These are phyloP conservation scores for Carex scoparia DNA, from an alignment of 176 grass and related monocot genomes.

Conservation along the genomic window DNA sequence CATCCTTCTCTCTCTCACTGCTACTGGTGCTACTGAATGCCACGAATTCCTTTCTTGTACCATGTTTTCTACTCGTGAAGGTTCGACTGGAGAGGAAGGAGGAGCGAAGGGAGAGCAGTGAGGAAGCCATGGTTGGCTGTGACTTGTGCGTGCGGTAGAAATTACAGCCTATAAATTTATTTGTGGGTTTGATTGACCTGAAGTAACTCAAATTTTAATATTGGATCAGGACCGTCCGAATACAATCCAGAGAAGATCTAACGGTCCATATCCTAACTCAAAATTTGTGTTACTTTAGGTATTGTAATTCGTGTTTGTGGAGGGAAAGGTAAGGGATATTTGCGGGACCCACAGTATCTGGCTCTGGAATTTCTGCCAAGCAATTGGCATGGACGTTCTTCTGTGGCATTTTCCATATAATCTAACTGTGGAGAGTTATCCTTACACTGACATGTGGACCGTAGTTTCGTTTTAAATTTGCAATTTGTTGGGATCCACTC, in stretches of 20 bases:
- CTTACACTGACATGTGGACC: not conserved
- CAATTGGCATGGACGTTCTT: not conserved
- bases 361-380: not conserved
- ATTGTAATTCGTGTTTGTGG: not conserved
- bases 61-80: not conserved
- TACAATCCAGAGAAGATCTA: too few species aligned
- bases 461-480: not conserved
- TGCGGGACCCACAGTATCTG: conserved; percentile 5
- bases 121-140: conserved; percentile 14
- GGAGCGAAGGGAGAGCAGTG: conserved; percentile 7
- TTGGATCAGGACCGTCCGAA: too few species aligned
- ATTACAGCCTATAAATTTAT: not conserved
- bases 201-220: too few species aligned
- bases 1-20: conserved; percentile 22
- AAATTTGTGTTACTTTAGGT: too few species aligned
- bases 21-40: conserved; percentile 25
- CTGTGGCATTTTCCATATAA: not conserved
- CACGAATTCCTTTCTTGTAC: not conserved
- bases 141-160: not conserved
- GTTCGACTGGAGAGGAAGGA: not conserved
- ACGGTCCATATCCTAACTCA: too few species aligned
- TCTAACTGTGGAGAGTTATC: not conserved
- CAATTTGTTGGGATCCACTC: too few species aligned
- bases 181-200: too few species aligned
- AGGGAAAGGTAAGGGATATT: not conserved